A percentile compares a stretch with the other conserved stretches of the same genome.
Conservation (phyloP, 495 filamentous ascomycete genomes). For the Aspergillus cristatus region DNA sequence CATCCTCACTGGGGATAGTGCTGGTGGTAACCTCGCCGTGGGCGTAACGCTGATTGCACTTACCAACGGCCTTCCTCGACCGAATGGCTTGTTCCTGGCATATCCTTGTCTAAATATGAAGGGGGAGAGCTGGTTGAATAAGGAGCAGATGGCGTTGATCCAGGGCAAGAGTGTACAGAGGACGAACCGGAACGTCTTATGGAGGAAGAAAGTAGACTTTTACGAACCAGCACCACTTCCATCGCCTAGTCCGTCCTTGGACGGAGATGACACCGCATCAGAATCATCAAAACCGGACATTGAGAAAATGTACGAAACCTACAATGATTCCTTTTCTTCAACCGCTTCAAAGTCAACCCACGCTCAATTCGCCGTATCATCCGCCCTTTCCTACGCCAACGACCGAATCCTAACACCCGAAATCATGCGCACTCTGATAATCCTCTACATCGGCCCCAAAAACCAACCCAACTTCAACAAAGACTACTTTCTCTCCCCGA, state of each 20-base stretch:
- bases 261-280: conserved; percentile 21
- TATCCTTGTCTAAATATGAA: conserved; percentile 92
- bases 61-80: conserved; percentile 58
- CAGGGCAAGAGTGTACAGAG: conserved; percentile 69
- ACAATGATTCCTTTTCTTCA: conserved; percentile 18
- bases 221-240: conserved; percentile 47
- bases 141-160: conserved; percentile 93
- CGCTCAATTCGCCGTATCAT: conserved; percentile 82
- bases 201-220: conserved; percentile 68
- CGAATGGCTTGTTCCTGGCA: conserved; percentile 73
- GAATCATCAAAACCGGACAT: conserved; percentile 12
- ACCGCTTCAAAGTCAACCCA: conserved; percentile 53
- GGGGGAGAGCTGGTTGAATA: conserved; percentile 98
- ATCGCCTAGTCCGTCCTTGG: conserved; percentile 54
- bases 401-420: conserved; percentile 92
- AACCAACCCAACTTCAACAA: conserved; percentile 86
- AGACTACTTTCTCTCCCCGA: conserved; percentile 82
- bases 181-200: conserved; percentile 66
- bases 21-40: conserved; percentile 82
- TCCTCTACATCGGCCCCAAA: conserved; percentile 91
- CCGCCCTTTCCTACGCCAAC: conserved; percentile 96
- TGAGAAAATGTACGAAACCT: conserved; percentile 15
- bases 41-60: conserved; percentile 80
- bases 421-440: conserved; percentile 99
- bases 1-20: conserved; percentile 82